Evolutionary conservation across 2,329 filamentous ascomycete species (phyloP).

Genomic region (Meredithiella fracta): DNA sequence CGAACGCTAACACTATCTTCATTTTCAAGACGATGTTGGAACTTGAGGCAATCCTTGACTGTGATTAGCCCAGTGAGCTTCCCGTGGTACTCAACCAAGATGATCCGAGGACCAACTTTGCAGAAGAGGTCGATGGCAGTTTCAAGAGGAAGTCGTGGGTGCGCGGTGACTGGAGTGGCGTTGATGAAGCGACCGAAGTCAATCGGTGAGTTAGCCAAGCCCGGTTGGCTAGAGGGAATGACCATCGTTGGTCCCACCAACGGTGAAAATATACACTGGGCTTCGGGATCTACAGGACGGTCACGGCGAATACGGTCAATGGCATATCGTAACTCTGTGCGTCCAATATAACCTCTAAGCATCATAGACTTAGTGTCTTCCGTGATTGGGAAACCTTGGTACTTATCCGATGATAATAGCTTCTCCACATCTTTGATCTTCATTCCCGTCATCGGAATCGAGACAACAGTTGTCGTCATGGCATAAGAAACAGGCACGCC

Average conservation of each 20-base stretch:
- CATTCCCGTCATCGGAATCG: constrained; percentile 58
- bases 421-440: constrained; percentile 61
- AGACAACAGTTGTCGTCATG: constrained; percentile 65
- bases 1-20: constrained; percentile 53
- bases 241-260: constrained; percentile 19
- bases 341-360: constrained; percentile 79
- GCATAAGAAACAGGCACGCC: constrained; percentile 82
- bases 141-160: constrained; percentile 79
- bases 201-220: constrained; percentile 38
- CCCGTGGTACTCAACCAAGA: constrained; percentile 81
- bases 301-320: constrained; percentile 63
- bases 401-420: constrained; percentile 60
- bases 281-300: constrained; percentile 45
- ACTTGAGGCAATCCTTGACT: constrained; percentile 91
- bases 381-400: constrained; percentile 85
- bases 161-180: constrained; percentile 73
- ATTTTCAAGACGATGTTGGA: constrained; percentile 90
- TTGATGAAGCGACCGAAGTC: constrained; percentile 84
- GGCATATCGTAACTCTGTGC: constrained; percentile 81
- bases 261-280: constrained; percentile 58
- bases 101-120: constrained; percentile 88
- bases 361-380: constrained; percentile 54
- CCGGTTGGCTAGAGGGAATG: constrained; percentile 1
- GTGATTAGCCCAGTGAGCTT: constrained; percentile 74
- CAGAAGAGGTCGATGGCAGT: constrained; percentile 98